A percentile compares a stretch with the other conserved stretches of the same genome.
These are phyloP conservation scores for Magnaporthiopsis incrustans DNA, from an alignment of 2,329 filamentous ascomycete genomes.

Conservation along the genomic window DNA sequence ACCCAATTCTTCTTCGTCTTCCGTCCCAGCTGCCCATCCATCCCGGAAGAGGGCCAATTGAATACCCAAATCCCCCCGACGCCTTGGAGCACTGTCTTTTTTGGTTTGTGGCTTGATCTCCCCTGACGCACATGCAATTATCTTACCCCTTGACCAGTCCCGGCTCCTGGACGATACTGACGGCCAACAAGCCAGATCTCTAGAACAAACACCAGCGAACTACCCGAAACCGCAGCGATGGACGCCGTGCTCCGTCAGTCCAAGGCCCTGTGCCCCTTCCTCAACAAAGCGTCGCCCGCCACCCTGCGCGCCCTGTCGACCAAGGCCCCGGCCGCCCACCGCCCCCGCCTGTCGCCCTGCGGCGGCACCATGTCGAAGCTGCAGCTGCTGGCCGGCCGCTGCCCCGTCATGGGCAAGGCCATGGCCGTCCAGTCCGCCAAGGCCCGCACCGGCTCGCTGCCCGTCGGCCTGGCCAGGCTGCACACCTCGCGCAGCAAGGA, in stretches of 20 bases:
- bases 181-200: neutral
- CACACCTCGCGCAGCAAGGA: conserved; percentile 74
- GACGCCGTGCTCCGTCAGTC: conserved; percentile 92
- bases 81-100: neutral
- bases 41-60: neutral
- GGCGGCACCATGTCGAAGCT: conserved; percentile 96
- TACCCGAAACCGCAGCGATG: conserved; percentile 46
- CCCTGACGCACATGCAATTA: no score
- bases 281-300: conserved; percentile 88
- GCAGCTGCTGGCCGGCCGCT: conserved; percentile 87
- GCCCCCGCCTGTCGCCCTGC: conserved; percentile 56
- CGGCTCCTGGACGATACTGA: neutral
- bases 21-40: neutral
- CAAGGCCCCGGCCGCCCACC: conserved; percentile 45
- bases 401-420: conserved; percentile 98
- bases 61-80: neutral
- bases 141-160: no score
- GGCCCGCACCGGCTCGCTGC: conserved; percentile 33
- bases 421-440: conserved; percentile 74
- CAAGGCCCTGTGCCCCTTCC: conserved; percentile 93
- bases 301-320: conserved; percentile 85
- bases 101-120: neutral
- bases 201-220: no score
- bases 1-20: neutral
- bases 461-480: conserved; percentile 50